Percentiles rank a stretch among this genome's conserved stretches.
These are phyloP conservation scores for Dipteronia dyeriana DNA, from an alignment of 345 rosid species.

Conservation along the genomic window DNA sequence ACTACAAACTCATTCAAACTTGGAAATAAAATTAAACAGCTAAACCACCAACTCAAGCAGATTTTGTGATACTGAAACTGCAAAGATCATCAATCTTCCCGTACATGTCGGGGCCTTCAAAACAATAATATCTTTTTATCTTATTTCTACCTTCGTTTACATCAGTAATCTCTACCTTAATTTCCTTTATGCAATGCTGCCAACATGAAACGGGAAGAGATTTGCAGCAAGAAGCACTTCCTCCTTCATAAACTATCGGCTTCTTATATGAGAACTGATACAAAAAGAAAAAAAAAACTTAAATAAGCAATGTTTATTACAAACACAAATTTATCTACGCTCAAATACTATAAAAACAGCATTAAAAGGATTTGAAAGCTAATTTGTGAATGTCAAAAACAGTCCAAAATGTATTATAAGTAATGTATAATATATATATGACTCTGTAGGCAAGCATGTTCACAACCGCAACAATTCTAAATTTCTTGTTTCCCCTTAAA, in stretches of 20 bases:
- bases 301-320: neutral
- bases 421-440: too few relatives aligned
- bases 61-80: neutral
- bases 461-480: too few relatives aligned
- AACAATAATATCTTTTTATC: neutral
- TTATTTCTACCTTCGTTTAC: neutral
- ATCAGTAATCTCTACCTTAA: neutral
- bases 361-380: neutral
- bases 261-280: neutral
- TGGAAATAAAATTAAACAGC: too few relatives aligned
- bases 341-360: neutral
- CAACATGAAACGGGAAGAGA: neutral
- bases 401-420: neutral
- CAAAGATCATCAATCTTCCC: neutral
- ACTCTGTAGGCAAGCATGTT: too few relatives aligned
- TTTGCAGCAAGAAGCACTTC: neutral
- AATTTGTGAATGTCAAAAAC: too few relatives aligned
- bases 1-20: too few relatives aligned
- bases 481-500: too few relatives aligned
- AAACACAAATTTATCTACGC: neutral
- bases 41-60: neutral
- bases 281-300: too few relatives aligned
- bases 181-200: neutral
- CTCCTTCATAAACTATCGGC: neutral
- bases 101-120: neutral